These are phyloP conservation scores for Baffinella frigidus DNA, from an alignment of 208 protist species.

Conservation along the genomic window DNA sequence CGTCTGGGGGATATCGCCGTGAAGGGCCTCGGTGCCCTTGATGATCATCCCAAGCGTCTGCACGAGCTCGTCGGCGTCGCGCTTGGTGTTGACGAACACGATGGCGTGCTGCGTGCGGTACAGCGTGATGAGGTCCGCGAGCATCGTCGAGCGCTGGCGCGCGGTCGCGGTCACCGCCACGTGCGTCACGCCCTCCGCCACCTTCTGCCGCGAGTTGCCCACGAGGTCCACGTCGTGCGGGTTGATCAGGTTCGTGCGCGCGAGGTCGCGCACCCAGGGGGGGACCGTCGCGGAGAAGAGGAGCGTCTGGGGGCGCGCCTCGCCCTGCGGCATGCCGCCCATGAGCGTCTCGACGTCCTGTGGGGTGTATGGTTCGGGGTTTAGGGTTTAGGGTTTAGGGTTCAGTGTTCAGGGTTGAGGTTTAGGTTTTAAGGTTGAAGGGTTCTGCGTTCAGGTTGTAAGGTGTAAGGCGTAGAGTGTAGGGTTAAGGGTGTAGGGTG, in stretches of 20 bases:
- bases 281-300: conserved; percentile 89
- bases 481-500: not conserved
- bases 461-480: too few relatives aligned
- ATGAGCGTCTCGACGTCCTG: conserved; percentile 19
- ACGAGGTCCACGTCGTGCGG: not conserved
- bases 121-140: conserved; percentile 72
- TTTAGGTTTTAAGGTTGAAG: too few relatives aligned
- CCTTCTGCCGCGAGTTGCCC: not conserved
- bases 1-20: conserved; percentile 91
- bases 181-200: conserved; percentile 55
- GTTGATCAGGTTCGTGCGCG: conserved; percentile 71
- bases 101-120: conserved; percentile 59
- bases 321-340: not conserved
- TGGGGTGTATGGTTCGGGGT: too few relatives aligned
- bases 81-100: conserved; percentile 71
- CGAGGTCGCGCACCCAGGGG: conserved; percentile 83
- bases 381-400: too few relatives aligned
- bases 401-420: too few relatives aligned
- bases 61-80: conserved; percentile 62
- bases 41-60: not conserved
- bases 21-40: conserved; percentile 72
- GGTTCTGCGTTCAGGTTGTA: too few relatives aligned
- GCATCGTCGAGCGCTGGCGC: conserved; percentile 70
- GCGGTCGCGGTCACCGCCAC: conserved; percentile 45
- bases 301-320: conserved; percentile 82